A percentile compares a stretch with the other conserved stretches of the same genome.
phyloP scores from a whole-genome alignment of 164 flowering plant genomes.

The Magnolia changhungtana region DNA sequence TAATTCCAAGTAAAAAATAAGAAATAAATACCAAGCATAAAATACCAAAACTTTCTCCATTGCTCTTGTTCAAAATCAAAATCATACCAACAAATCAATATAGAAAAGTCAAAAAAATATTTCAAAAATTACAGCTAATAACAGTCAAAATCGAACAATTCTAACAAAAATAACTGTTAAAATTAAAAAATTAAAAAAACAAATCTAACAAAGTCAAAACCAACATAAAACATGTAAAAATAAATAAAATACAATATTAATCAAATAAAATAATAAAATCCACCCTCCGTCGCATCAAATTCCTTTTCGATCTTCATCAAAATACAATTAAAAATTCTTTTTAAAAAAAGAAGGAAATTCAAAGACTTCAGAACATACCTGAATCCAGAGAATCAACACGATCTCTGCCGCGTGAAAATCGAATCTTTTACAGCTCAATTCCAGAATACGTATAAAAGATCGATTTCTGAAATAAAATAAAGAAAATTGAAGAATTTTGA shows the following conservation, averaged over 20 bases:
- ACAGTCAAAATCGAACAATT: neutral
- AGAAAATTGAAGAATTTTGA: neutral
- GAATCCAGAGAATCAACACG: neutral
- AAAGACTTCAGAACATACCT: neutral
- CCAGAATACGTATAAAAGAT: too few species aligned
- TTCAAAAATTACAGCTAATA: too few species aligned
- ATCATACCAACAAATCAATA: neutral
- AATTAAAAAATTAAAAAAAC: too few species aligned
- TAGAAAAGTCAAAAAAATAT: too few species aligned
- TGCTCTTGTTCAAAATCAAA: neutral
- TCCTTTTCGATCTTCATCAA: neutral
- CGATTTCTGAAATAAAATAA: neutral
- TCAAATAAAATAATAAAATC: neutral
- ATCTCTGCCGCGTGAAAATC: neutral
- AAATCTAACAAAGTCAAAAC: neutral
- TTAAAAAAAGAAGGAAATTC: neutral
- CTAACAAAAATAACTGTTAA: too few species aligned
- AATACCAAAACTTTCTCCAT: neutral
- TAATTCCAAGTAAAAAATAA: neutral
- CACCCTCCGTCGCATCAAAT: neutral
- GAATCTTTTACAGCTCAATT: neutral
- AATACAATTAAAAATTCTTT: neutral
- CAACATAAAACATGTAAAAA: neutral
- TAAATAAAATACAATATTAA: too few species aligned
- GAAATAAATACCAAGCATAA: neutral